These are phyloP conservation scores for Penicillium sp. DNA, from an alignment of 2,329 filamentous ascomycete species.

Conservation along the genomic window DNA sequence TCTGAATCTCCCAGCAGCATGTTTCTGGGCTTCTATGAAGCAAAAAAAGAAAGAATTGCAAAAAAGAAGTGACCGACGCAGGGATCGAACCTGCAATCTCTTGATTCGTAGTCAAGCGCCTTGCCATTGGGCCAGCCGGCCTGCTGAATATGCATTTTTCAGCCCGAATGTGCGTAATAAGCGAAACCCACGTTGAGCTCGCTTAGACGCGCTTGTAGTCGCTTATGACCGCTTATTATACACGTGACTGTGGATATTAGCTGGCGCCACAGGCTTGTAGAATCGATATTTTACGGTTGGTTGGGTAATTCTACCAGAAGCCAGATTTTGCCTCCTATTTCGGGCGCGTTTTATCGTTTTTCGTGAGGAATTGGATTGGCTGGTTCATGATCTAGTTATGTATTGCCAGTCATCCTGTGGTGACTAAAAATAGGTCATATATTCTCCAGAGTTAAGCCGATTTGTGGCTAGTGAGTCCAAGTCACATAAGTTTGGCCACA, in stretches of 20 bases:
- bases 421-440: no score
- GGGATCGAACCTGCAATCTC: slow-evolving; percentile 50
- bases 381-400: not conserved
- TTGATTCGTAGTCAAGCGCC: slow-evolving; percentile 54
- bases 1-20: not conserved
- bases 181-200: not conserved
- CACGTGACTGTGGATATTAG: not conserved
- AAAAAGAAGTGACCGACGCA: slow-evolving; percentile 37
- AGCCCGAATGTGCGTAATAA: not conserved
- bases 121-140: slow-evolving; percentile 49
- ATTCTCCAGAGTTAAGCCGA: no score
- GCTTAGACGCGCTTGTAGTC: not conserved
- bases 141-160: not conserved
- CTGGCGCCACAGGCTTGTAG: not conserved
- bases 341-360: no score
- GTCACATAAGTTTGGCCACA: no score
- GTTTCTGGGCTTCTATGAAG: not conserved
- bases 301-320: rapidly evolving
- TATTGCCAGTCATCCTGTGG: not conserved
- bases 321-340: rapidly evolving
- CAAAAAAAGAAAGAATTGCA: no score
- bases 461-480: no score
- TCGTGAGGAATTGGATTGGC: not conserved
- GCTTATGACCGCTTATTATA: not conserved
- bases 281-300: not conserved